phyloP scores from a whole-genome alignment of 2,329 filamentous ascomycete genomes.

The Pseudomassariella vexata region DNA sequence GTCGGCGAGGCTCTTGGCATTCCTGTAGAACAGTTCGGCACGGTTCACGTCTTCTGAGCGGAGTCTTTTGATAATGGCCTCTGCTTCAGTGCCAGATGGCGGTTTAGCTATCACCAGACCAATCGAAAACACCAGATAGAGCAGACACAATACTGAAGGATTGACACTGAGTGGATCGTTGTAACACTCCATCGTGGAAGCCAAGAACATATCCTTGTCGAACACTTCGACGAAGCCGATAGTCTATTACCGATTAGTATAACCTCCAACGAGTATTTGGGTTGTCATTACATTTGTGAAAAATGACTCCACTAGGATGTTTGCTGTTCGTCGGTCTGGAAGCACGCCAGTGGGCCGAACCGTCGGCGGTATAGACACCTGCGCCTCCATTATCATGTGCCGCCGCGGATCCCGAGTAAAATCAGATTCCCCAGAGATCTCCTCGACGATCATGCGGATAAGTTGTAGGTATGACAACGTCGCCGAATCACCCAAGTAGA shows the following conservation, averaged over 20 bases:
- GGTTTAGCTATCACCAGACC: conserved; percentile 55
- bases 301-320: conserved; percentile 51
- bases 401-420: conserved; percentile 54
- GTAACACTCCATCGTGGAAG: conserved; percentile 47
- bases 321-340: conserved; percentile 48
- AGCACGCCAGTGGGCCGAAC: conserved; percentile 45
- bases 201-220: conserved; percentile 42
- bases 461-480: conserved; percentile 56
- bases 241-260: conserved; percentile 39
- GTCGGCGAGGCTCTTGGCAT: conserved; percentile 47
- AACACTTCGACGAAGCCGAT: conserved; percentile 57
- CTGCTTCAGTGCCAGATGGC: conserved; percentile 40
- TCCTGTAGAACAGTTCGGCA: conserved; percentile 58
- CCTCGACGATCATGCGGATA: conserved; percentile 55
- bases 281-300: conserved; percentile 48
- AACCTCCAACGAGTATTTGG: conserved; percentile 9
- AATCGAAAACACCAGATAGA: conserved; percentile 59
- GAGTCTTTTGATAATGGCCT: conserved; percentile 44
- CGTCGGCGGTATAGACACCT: conserved; percentile 39
- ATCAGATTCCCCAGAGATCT: conserved; percentile 43
- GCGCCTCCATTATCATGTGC: conserved; percentile 51
- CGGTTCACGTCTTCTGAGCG: conserved; percentile 38
- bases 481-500: conserved; percentile 59
- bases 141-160: conserved; percentile 48
- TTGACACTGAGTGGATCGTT: conserved; percentile 43